Evolutionary conservation across 2,329 filamentous ascomycete species (phyloP), one percentile per base, ranked within the genome.

Genomic region (Penicillium italicum): DNA sequence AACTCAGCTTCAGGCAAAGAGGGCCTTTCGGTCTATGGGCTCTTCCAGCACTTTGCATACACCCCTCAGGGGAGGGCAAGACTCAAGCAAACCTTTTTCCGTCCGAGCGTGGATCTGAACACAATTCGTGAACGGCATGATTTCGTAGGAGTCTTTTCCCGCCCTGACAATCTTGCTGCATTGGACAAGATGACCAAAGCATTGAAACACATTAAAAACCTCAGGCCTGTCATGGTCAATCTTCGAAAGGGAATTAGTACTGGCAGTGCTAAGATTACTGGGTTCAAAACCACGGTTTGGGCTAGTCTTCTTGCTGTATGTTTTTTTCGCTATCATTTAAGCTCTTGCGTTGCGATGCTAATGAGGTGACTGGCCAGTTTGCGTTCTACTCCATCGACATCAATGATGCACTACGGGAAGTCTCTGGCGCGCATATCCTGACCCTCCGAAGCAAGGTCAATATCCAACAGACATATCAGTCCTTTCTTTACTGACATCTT

Each of bases 61-160:
- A 97, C 91, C 4, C 82, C 88, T 1, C 91, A 97, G 69, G 94
- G 94, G 0, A 90, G 85, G 63, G 68, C 77, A 26, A 80, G 82
- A 41, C 79, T 99, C 5, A 86, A 89, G n/a, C 87, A 90, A 64
- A 82, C 89, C 49, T 94, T 99, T 62, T 76, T 97, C 8, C 85
- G 89, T 0, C 94, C 94, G 22, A 90, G 85, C 30, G 77, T 86
- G 26, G 82, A 94, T 57, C 68, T 89, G 0, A 72, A 79, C 0
- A 66, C 86, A 5, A 94, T 99, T 61, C 76, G 79, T 3, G 83
- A 88, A 67, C 85, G 93, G 26, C 86, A 96, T 53, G 77, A 81
- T 22, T 85, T 88, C 1, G 86, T 96, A 49, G 75, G 79, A 5
- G 76, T 85, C 1, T 81, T 97, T 28, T 72, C 89, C 1, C 80